phyloP scores from a whole-genome alignment of 108 stramenopile genomes.

The Aurantiochytrium sp. region DNA sequence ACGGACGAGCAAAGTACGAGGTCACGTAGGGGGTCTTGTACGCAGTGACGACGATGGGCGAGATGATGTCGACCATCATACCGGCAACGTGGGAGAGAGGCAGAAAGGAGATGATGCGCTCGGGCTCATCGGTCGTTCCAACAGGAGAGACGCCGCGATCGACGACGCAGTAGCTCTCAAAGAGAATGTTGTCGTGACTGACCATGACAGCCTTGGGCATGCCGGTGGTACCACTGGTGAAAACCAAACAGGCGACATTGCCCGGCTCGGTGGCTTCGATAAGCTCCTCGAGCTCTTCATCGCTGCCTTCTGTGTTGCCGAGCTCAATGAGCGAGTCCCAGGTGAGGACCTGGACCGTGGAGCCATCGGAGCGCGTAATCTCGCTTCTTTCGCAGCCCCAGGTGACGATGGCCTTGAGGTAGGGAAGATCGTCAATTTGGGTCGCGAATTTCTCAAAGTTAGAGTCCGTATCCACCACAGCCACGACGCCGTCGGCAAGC shows the following conservation, averaged over 20 bases:
- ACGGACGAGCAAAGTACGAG: conserved; percentile 62
- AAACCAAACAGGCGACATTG: conserved; percentile 54
- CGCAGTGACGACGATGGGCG: conserved; percentile 46
- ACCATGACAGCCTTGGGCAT: conserved; percentile 73
- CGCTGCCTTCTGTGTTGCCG: background rate
- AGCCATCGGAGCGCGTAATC: conserved; percentile 4
- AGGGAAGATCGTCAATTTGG: conserved; percentile 28
- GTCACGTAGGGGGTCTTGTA: background rate
- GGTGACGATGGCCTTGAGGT: conserved; percentile 59
- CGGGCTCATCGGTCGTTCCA: background rate
- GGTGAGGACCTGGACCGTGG: conserved; percentile 30
- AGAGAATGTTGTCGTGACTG: conserved; percentile 53
- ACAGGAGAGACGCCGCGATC: background rate
- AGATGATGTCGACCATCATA: conserved; percentile 47
- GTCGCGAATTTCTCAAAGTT: conserved; percentile 57
- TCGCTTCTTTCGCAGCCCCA: conserved; percentile 38
- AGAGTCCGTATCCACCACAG: conserved; percentile 38
- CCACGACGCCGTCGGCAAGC: background rate
- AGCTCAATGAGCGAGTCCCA: conserved; percentile 25
- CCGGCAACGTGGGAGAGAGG: conserved; percentile 60
- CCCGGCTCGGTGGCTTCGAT: conserved; percentile 38
- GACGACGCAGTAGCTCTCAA: background rate
- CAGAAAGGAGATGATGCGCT: conserved; percentile 33
- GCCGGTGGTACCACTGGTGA: conserved; percentile 74
- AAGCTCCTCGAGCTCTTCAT: conserved; percentile 25